Percentiles rank a stretch among this genome's conserved stretches.
phyloP scores from a whole-genome alignment of 2,329 filamentous ascomycete species.

The Cercospora sp. region DNA sequence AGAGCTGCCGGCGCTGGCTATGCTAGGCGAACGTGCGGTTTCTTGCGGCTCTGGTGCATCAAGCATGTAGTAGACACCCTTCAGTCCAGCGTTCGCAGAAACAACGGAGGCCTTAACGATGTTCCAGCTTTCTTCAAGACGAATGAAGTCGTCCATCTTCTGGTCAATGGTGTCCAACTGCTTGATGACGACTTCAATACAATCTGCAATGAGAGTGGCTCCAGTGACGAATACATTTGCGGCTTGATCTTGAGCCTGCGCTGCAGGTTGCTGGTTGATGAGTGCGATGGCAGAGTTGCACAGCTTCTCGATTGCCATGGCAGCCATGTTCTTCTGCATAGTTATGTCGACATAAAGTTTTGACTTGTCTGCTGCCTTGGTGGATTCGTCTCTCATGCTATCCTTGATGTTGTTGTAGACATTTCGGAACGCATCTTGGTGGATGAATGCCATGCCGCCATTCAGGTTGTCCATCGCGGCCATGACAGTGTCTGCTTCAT shows the following conservation, averaged over 20 bases:
- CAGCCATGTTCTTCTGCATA: conserved; percentile 49
- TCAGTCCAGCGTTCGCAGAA: conserved; percentile 44
- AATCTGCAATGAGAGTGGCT: conserved; percentile 48
- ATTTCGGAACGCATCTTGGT: conserved; percentile 50
- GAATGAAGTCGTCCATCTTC: conserved; percentile 48
- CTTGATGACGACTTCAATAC: conserved; percentile 45
- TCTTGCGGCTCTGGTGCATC: conserved; percentile 29
- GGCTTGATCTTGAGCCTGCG: conserved; percentile 43
- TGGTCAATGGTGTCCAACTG: conserved; percentile 44
- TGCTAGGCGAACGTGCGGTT: conserved; percentile 29
- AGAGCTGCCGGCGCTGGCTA: conserved; percentile 31
- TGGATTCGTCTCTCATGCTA: conserved; percentile 35
- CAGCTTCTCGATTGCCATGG: conserved; percentile 50
- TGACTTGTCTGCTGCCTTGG: conserved; percentile 34
- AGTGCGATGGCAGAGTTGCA: conserved; percentile 47
- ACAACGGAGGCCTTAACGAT: conserved; percentile 46
- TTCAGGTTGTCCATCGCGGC: conserved; percentile 50
- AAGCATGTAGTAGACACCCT: conserved; percentile 51
- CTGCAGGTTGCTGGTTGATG: conserved; percentile 44
- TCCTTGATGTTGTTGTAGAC: conserved; percentile 48
- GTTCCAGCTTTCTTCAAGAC: conserved; percentile 48
- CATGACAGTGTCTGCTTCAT: conserved; percentile 46
- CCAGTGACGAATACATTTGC: conserved; percentile 50
- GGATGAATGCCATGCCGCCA: conserved; percentile 47
- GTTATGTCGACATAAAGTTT: conserved; percentile 47